Base-by-base conservation (phyloP, 805 yeast genomes). In the Lipomyces japonicus region DNA sequence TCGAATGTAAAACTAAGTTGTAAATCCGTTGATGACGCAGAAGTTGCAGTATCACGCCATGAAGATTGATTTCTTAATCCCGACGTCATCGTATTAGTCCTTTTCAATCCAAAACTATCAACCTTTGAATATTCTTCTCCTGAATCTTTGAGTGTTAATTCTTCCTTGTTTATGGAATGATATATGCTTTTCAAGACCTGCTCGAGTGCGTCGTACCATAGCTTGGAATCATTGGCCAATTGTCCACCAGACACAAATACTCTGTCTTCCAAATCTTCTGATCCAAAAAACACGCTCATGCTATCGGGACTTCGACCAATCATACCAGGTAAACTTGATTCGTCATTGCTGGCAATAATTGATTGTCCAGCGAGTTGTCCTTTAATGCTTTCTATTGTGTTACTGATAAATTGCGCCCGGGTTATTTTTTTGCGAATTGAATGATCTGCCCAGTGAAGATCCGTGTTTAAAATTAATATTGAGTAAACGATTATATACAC, bases 401-500 rank as follows among this genome's bases (percentile, higher is more conserved):
- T 80, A 14, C 67, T 66, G 14, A 78, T 71, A 57, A 77, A 81
- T 41, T 71, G 70, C 2, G 69, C 64, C 40, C 64, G 65, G 5
- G 75, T 65, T 65, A 71, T 43, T 54, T 58, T 51, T 65, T 72
- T 45, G 62, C 67, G 45, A 24, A 51, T 45, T 3, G 57, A 35
- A 36, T 62, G 66, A 35, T 72, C 75, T 34, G 74, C 61, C 50
- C 82, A 82, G 68, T 86, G 88, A 34, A 86, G 68, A 47, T 88
- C 89, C 0, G 95, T 84, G 66, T 87, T 87, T 46, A 86, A 71
- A 44, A 87, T 75, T 44, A 87, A 72, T 58, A 87, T 68, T 2
- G 89, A 76, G 66, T 86, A 87, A 32, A 86, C 74, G 2, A 86
- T 75, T 28, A 87, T 78, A 65, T 86, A 87, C 51, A 84, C 80